Base-by-base conservation (phyloP, 495 filamentous ascomycete genomes). In the Recurvomyces mirabilis region DNA sequence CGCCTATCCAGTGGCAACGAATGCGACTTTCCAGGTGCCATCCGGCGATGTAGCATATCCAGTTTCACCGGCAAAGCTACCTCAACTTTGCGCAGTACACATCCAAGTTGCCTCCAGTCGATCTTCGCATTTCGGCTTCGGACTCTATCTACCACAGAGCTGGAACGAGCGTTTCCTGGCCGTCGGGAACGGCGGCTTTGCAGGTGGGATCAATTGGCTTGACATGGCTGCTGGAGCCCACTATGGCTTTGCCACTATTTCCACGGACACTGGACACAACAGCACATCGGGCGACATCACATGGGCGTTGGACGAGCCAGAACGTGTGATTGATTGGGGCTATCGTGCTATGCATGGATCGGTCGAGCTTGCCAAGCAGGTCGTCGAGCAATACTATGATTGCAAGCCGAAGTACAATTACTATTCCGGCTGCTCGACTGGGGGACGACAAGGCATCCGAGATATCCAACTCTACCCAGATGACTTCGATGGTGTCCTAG, bases 401-500 rank as follows among this genome's bases (percentile, higher is more conserved):
- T 52, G 38, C 0, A 23, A 53, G 2, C 56, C 68, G 38, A 50
- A 53, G 5, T 67, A 73, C 43, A 68, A 64, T 7, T 80, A 80
- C 55, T 80, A 71, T 52, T 55, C 59, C 11, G 72, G 72, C 14
- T 81, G 75, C 58, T 78, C 74, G 0, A 74, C 70, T 0, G 76
- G 76, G 25, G 77, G 77, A 3, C 61, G 73, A 0, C 73, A 78
- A 49, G 75, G 75, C 2, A 46, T 78, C 1, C 70, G 70, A 33
- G 64, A 69, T 4, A 63, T 71, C 2, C 64, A 79, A 49, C 58
- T 62, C 41, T 75, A 65, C 24, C 73, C 75, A 1, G 63, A 67
- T 4, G 70, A 69, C 49, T 78, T 82, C 46, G 80, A 87, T 57
- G 82, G 82, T 20, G 74, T 80, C 2, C 62, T 86, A 5, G 71